These are phyloP conservation scores for Coniophora puteana DNA, from an alignment of 1,284 basidiomycete species.

Conservation along the genomic window DNA sequence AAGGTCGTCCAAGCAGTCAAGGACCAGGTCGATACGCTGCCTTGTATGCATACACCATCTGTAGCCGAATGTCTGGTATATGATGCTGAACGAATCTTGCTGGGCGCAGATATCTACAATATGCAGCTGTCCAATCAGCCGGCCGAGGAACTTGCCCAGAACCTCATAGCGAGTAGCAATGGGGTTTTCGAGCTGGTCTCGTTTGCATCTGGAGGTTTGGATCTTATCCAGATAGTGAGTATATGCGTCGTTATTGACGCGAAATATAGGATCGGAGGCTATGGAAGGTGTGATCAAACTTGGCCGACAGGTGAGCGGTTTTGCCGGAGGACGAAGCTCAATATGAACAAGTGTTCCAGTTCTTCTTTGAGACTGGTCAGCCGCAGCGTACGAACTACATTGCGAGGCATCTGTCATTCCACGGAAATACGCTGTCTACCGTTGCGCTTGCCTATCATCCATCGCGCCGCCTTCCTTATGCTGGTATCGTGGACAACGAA, in stretches of 20 bases:
- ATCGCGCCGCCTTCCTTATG: slow-evolving; percentile 62
- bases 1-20: slow-evolving; percentile 69
- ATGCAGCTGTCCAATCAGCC: slow-evolving; percentile 76
- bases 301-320: slow-evolving; percentile 56
- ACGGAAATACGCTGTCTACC: slow-evolving; percentile 79
- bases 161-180: slow-evolving; percentile 55
- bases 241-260: slow-evolving; percentile 5
- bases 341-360: slow-evolving; percentile 37
- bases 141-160: slow-evolving; percentile 71
- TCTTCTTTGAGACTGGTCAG: slow-evolving; percentile 68
- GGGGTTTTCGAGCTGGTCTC: slow-evolving; percentile 71
- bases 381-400: slow-evolving; percentile 73
- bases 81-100: slow-evolving; percentile 6
- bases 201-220: slow-evolving; percentile 68
- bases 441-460: slow-evolving; percentile 67
- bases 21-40: slow-evolving; percentile 70
- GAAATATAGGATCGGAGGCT: slow-evolving; percentile 68
- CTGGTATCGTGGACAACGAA: slow-evolving; percentile 54
- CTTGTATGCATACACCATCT: slow-evolving; percentile 46
- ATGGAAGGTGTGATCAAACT: slow-evolving; percentile 82
- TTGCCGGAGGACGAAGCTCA: background rate
- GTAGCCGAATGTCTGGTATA: slow-evolving; percentile 2
- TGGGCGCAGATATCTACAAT: slow-evolving; percentile 67
- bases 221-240: slow-evolving; percentile 5
- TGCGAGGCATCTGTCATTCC: slow-evolving; percentile 75